Conservation (phyloP, 2,329 filamentous ascomycete species). For the Colletotrichum sp. region DNA sequence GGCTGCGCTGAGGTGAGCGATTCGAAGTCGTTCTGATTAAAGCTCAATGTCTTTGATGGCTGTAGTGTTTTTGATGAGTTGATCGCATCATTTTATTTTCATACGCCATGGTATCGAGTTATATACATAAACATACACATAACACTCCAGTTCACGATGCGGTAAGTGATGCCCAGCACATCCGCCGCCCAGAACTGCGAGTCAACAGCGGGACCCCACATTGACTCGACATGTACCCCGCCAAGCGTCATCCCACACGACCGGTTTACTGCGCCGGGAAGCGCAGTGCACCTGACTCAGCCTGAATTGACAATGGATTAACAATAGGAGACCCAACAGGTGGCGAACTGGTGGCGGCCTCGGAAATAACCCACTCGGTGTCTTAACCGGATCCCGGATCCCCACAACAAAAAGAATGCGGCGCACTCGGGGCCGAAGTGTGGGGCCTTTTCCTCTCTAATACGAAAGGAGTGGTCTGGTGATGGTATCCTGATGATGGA, state of each 20-base stretch:
- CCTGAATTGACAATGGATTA: background rate
- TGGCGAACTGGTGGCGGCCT: background rate
- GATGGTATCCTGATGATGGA: too few relatives aligned
- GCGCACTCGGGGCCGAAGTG: too few relatives aligned
- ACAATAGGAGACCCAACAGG: accelerated
- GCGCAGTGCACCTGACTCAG: background rate
- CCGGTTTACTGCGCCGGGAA: background rate
- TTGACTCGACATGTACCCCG: background rate
- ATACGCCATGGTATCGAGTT: accelerated
- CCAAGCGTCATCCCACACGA: background rate
- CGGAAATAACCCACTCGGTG: background rate
- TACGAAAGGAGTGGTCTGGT: too few relatives aligned
- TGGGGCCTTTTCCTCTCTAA: too few relatives aligned
- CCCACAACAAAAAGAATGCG: too few relatives aligned
- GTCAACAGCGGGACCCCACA: background rate
- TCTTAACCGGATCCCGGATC: too few relatives aligned
- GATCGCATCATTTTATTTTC: accelerated
- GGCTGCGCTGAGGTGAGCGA: accelerated
- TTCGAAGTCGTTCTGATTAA: background rate
- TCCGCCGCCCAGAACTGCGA: background rate
- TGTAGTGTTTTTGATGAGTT: accelerated
- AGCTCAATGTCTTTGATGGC: accelerated
- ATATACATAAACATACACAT: background rate
- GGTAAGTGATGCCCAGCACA: background rate
- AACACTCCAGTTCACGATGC: background rate